phyloP scores from a whole-genome alignment of 306 rosid genomes.

The Fragaria ananassa region DNA sequence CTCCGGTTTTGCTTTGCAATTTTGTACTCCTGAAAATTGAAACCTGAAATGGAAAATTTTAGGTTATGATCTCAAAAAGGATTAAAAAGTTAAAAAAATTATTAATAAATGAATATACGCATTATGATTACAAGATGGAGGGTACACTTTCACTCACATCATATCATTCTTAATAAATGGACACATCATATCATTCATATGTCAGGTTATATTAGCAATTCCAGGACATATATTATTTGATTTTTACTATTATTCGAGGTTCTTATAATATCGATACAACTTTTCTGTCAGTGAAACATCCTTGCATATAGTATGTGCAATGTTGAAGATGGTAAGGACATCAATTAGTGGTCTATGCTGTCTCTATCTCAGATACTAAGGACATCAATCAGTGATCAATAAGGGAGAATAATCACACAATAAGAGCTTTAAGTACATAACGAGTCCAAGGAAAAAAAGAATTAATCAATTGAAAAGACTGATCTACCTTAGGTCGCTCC shows the following conservation, averaged over 20 bases:
- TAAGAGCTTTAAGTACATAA: too few relatives aligned
- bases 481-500: slow-evolving; percentile 81
- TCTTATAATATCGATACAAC: too few relatives aligned
- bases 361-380: too few relatives aligned
- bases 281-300: too few relatives aligned
- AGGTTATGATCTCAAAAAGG: not conserved
- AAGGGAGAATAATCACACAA: too few relatives aligned
- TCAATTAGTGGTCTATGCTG: too few relatives aligned
- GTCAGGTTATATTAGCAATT: not conserved
- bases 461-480: slow-evolving; percentile 2
- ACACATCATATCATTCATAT: not conserved
- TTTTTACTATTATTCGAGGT: not conserved
- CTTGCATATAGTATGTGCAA: too few relatives aligned
- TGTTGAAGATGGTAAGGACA: too few relatives aligned
- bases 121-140: too few relatives aligned
- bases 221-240: not conserved
- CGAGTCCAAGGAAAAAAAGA: too few relatives aligned
- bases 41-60: slow-evolving; percentile 38
- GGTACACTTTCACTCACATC: not conserved
- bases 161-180: not conserved
- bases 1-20: slow-evolving; percentile 43
- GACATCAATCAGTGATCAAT: too few relatives aligned
- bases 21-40: slow-evolving; percentile 72
- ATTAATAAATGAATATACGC: too few relatives aligned
- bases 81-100: not conserved